Evolutionary conservation across 352 stramenopile species (phyloP).

Genomic region (Phytophthora tubulina): DNA sequence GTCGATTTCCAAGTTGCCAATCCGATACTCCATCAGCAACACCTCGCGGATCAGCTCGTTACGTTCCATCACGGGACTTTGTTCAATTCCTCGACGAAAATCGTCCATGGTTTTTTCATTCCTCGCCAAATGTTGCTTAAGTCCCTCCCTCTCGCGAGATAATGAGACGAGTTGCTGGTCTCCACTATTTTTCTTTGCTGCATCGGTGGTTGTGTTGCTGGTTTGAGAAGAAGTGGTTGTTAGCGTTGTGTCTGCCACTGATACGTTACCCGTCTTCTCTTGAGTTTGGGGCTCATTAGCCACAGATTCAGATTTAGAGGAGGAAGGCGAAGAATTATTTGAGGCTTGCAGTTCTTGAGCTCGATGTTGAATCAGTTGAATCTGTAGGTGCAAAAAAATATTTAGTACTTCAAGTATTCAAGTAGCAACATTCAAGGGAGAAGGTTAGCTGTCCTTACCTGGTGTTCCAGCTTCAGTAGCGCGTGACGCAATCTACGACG

Average conservation of each 20-base stretch:
- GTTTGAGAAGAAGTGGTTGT: background rate
- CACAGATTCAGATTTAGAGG: conserved; percentile 1
- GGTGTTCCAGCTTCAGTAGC: conserved; percentile 85
- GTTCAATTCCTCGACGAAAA: conserved; percentile 61
- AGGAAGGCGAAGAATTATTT: background rate
- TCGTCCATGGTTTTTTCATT: conserved; percentile 67
- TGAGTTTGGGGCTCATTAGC: conserved; percentile 4
- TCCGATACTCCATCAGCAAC: conserved; percentile 86
- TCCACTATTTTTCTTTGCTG: background rate
- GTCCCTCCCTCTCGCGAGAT: conserved; percentile 17
- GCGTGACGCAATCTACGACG: conserved; percentile 77
- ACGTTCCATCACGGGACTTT: conserved; percentile 48
- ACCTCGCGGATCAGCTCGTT: conserved; percentile 71
- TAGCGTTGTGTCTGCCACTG: background rate
- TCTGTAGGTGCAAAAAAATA: conserved; percentile 12
- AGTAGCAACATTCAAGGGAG: background rate
- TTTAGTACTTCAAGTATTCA: conserved; percentile 5
- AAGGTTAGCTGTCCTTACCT: conserved; percentile 41
- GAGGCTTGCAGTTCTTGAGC: conserved; percentile 14
- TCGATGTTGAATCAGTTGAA: conserved; percentile 25
- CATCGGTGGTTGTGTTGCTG: background rate
- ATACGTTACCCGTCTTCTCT: conserved; percentile 3
- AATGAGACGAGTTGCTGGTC: conserved; percentile 23
- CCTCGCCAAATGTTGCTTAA: conserved; percentile 41
- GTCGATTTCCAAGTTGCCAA: conserved; percentile 91